A percentile compares a stretch with the other conserved stretches of the same genome.
Evolutionary conservation across 495 filamentous ascomycete genomes (phyloP).

Genomic region (Penicillium mononematosum): DNA sequence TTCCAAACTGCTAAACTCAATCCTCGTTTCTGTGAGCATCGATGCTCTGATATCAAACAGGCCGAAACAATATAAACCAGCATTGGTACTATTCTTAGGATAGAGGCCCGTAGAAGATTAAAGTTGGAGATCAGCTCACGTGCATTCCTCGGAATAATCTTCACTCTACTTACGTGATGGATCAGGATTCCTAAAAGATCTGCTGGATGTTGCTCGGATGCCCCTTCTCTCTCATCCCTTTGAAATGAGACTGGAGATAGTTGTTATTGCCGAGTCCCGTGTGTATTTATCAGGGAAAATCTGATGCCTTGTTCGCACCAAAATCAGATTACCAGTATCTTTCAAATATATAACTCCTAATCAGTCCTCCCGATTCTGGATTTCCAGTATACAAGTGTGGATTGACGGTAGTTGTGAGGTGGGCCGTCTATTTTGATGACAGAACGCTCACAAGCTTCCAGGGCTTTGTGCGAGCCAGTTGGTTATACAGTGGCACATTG

Average conservation of each 20-base stretch:
- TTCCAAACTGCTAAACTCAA: background rate
- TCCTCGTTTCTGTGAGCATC: background rate
- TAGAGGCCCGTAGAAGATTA: background rate
- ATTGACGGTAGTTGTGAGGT: background rate
- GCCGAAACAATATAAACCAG: background rate
- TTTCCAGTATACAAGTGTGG: background rate
- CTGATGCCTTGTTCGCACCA: background rate
- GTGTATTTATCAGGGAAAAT: background rate
- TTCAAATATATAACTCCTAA: background rate
- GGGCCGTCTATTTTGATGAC: background rate
- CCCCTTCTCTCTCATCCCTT: slow-evolving; percentile 2
- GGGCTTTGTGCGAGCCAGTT: background rate
- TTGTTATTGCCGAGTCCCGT: background rate
- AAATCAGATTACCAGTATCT: background rate
- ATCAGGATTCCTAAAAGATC: background rate
- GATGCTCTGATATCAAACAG: background rate
- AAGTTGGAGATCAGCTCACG: background rate
- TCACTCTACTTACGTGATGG: background rate
- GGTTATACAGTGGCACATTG: background rate
- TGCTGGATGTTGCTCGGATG: background rate
- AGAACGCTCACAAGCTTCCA: background rate
- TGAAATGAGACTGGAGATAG: background rate
- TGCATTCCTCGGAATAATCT: slow-evolving; percentile 6
- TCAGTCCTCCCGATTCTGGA: background rate
- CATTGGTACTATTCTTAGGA: background rate